These are phyloP conservation scores for Elaeagnus macrophylla DNA, from an alignment of 306 rosid genomes.

Conservation along the genomic window DNA sequence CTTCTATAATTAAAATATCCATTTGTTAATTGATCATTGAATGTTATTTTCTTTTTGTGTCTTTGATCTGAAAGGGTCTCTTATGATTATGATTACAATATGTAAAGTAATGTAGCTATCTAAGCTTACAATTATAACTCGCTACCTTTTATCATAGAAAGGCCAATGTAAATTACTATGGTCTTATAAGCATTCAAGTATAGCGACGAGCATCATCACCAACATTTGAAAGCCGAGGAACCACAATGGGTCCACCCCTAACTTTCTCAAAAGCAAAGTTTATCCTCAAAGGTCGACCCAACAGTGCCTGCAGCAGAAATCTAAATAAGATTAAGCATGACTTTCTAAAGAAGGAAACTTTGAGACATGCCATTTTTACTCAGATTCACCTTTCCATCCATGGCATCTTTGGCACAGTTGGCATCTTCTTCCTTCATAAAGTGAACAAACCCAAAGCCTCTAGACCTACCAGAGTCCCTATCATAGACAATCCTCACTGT, in stretches of 20 bases:
- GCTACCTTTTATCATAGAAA: no score
- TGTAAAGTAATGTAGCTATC: no score
- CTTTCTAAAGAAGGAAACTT: slow-evolving; percentile 1
- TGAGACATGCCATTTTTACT: no score
- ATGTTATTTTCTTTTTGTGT: no score
- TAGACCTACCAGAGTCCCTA: slow-evolving; percentile 76
- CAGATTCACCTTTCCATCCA: slow-evolving; percentile 78
- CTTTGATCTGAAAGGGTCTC: no score
- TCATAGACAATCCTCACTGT: slow-evolving; percentile 70
- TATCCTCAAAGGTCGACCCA: slow-evolving; percentile 78
- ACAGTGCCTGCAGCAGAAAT: slow-evolving; percentile 50
- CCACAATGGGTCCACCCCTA: slow-evolving; percentile 69
- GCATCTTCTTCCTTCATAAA: slow-evolving; percentile 62
- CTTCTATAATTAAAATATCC: no score
- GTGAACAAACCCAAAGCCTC: slow-evolving; percentile 83
- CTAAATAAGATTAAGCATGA: slow-evolving; percentile 12
- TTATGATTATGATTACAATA: no score
- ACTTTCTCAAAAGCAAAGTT: slow-evolving; percentile 64
- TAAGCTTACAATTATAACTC: no score
- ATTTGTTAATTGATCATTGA: no score
- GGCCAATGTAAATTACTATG: no score
- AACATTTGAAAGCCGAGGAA: slow-evolving; percentile 53
- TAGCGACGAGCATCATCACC: slow-evolving; percentile 15
- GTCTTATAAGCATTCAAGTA: slow-evolving; percentile 7
- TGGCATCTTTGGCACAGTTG: slow-evolving; percentile 65